Evolutionary conservation across 2,329 filamentous ascomycete genomes (phyloP), one percentile per base, ranked within the genome.

Genomic region (Fusarium bactridioides): DNA sequence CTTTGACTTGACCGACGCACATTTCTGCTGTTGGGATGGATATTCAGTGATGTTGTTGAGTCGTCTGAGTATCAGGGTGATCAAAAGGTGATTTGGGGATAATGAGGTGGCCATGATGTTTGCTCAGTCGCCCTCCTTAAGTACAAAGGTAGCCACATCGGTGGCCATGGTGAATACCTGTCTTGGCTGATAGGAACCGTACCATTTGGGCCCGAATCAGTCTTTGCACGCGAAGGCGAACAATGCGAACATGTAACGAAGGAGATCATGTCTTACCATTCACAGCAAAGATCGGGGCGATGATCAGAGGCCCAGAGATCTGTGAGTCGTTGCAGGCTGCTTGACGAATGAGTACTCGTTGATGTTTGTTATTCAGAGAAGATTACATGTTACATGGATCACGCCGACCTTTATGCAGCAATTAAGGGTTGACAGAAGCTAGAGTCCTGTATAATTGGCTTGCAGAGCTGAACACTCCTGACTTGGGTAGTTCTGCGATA

Each of bases 181-280:
- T 12, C 13, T n/a, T n/a, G 0, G 4, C 0, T 3, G 16, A 9
- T 2, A n/a, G 3, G 15, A 2, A 4, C 0, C 2, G 15, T 12
- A 18, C 2, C 7, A 7, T 18, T 31, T n/a, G 7, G 2, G 7
- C 4, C 0, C n/a, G 27, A 48, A 12, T 48, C 27, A n/a, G 45
- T 12, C 2, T 7, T 29, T 11, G 15, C 2, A 7, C 15, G 21
- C 5, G 19, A n/a, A 13, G 15, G 10, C 4, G 45, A 18, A 31
- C 1, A 31, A 18, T 7, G 4, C 0, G 9, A 10, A 7, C 27
- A 23, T 18, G 15, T 5, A 23, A 13, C 0, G 1, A 4, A n/a
- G 45, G 10, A 48, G 8, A 18, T 31, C 0, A 16, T n/a, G 10
- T 3, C 4, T 4, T 8, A 1, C 3, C 10, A n/a, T 31, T 18